A percentile compares a stretch with the other conserved stretches of the same genome.
These are phyloP conservation scores for Stagonosporopsis tanaceti DNA, from an alignment of 2,329 filamentous ascomycete genomes.

Conservation along the genomic window DNA sequence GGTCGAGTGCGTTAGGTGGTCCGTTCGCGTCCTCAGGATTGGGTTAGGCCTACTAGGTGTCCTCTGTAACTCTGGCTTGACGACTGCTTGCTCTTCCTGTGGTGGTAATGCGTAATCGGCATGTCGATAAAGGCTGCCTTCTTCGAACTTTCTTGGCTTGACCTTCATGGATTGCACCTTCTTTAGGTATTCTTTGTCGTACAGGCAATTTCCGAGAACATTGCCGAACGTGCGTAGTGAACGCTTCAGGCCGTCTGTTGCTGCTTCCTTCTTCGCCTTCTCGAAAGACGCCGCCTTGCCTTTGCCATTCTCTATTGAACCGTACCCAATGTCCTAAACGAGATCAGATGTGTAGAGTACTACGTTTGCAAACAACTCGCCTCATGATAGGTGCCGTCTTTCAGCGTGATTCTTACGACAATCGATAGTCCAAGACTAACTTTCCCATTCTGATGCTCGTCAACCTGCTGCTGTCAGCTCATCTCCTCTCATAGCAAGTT, in stretches of 20 bases:
- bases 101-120: conserved; percentile 67
- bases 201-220: conserved; percentile 96
- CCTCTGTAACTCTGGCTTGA: conserved; percentile 40
- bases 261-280: conserved; percentile 98
- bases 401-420: conserved; percentile 86
- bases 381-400: conserved; percentile 95
- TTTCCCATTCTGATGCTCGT: conserved; percentile 81
- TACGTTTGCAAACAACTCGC: conserved; percentile 41
- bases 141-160: conserved; percentile 77
- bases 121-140: conserved; percentile 82
- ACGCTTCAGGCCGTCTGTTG: conserved; percentile 91
- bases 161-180: conserved; percentile 92
- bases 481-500: not conserved
- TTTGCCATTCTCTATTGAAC: conserved; percentile 94
- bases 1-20: conserved; percentile 46
- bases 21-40: conserved; percentile 37
- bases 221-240: conserved; percentile 93
- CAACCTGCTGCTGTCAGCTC: conserved; percentile 62
- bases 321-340: conserved; percentile 84
- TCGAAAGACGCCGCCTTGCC: conserved; percentile 96
- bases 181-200: conserved; percentile 91
- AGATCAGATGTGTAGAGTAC: not conserved
- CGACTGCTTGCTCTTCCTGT: conserved; percentile 41
- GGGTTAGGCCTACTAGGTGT: conserved; percentile 36
- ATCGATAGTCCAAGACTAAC: conserved; percentile 88